Base-by-base conservation (phyloP, 2,329 filamentous ascomycete species). In the Lecanoromycetidae sp. region DNA sequence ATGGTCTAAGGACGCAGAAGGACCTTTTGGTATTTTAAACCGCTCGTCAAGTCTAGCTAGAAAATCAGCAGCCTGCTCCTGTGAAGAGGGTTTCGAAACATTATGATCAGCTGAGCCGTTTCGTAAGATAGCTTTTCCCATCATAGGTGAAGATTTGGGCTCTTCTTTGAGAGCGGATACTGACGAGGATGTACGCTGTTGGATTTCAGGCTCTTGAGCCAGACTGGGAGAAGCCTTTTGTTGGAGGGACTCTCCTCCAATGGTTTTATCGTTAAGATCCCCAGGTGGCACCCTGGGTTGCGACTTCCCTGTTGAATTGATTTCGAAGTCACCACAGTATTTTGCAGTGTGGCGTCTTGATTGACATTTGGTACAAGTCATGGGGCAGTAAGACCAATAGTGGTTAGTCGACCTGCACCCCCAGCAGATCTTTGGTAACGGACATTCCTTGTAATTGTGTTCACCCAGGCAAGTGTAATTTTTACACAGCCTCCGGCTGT, bases 371-470 rank as follows among this genome's bases (percentile, higher is more conserved):
- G n/a, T 30, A 36, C 42, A 44, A 5, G 27, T 20, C 12, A 23
- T 30, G 15, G 22, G 42, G 17, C 42, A 44, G 12, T 15, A 20
- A 17, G 42, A 44, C 42, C 42, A 44, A 26, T 33, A 44, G 9
- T 44, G 42, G 10, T 29, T 22, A 10, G 32, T 27, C 12, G 32
- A 19, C 9, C 42, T 30, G 15, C 42, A 44, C 15, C 42, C 42
- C 42, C 42, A 44, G 42, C 42, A 44, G 10, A n/a, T 27, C 12
- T 7, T 29, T 23, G 42, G 32, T 26, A 35, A 22, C 8, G 15
- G 22, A 25, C 42, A 44, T n/a, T 44, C 32, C 17, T 3, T 15
- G 22, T 36, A 22, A 13, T 12, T 29, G 33, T 44, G 42, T 7
- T 33, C 2, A 3, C 12, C 42, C 8, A n/a, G 23, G 15, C 42